Evolutionary conservation across 352 stramenopile species (phyloP), one percentile per base, ranked within the genome.

Genomic region (Pythium aquatile): DNA sequence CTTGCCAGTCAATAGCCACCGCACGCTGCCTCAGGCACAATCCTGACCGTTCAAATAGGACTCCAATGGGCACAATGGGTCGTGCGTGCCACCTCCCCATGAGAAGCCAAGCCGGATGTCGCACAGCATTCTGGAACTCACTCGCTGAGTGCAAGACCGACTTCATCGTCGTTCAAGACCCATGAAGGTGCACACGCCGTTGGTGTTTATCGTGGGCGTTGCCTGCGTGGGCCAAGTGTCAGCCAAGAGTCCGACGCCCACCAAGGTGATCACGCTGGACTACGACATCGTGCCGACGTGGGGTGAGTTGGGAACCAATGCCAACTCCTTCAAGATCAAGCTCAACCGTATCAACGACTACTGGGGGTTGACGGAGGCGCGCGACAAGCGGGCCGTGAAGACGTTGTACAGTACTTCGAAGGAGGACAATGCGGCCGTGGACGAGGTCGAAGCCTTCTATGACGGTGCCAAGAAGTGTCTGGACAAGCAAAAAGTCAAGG

Each of bases 371-470:
- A 28, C 55, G 2, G 58, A 55, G 32, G 8, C 30, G n/a, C 55
- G 48, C 30, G 58, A 64, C 58, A 57, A 64, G 46, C 29, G 37
- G 32, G 58, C 58, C 7, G 33, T 49, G 17, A 35, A 49, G 20
- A 13, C 30, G 3, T 33, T 64, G 4, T 57, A 57, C 58, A n/a
- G 46, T n/a, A 47, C 32, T 1, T 7, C 2, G 17, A n/a, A n/a
- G 13, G 28, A 48, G 3, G 8, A 64, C 11, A 46, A 24, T 24
- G 35, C 35, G 11, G 35, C 35, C 7, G 11, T 11, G 11, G 35
- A 11, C 7, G 16, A 42, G 35, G 11, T 42, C 11, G 35, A 10
- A 5, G 11, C 35, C 7, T 42, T 42, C 11, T 42, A 42, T 11
- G 10, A 42, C 2, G 35, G 35, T 11, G 35, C 35, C 2, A 16